Evolutionary conservation across 257 asterid species (phyloP).

Genomic region (Salvia rosmarinus): DNA sequence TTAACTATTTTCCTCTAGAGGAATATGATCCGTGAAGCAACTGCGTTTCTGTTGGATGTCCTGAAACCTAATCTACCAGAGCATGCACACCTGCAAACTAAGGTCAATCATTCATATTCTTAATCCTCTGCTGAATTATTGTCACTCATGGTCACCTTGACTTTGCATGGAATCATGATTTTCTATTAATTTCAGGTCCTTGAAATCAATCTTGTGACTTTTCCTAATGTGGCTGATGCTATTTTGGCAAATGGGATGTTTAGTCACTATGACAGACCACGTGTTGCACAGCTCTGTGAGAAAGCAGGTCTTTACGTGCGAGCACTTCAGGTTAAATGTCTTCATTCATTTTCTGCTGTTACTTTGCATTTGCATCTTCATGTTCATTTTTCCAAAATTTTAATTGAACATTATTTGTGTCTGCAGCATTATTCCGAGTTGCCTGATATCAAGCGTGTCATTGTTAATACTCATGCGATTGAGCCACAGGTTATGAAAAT

Average conservation of each 20-base stretch:
- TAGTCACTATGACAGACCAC: conserved; percentile 95
- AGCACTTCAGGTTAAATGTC: conserved; percentile 81
- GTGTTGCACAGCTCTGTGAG: conserved; percentile 95
- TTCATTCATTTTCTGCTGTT: conserved; percentile 12
- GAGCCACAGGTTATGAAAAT: conserved; percentile 87
- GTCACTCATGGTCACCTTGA: not conserved
- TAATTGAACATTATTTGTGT: conserved; percentile 15
- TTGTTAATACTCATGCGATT: conserved; percentile 99
- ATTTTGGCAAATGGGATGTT: conserved; percentile 98
- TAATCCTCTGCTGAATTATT: conserved; percentile 3
- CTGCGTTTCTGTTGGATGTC: conserved; percentile 96
- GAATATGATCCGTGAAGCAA: conserved; percentile 99
- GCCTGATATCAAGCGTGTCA: conserved; percentile 96
- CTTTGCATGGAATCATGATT: conserved; percentile 30
- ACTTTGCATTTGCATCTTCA: not conserved
- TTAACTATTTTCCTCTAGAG: conserved; percentile 59
- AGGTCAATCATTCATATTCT: conserved; percentile 53
- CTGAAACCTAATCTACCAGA: conserved; percentile 96
- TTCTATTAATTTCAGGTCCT: conserved; percentile 63
- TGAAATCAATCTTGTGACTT: conserved; percentile 92
- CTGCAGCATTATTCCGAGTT: conserved; percentile 91
- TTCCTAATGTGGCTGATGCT: conserved; percentile 99
- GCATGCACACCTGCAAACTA: conserved; percentile 91
- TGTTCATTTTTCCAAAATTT: not conserved
- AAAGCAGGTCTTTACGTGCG: conserved; percentile 94